These are phyloP conservation scores for Phallus indusiatus DNA, from an alignment of 768 basidiomycete species.

Conservation along the genomic window DNA sequence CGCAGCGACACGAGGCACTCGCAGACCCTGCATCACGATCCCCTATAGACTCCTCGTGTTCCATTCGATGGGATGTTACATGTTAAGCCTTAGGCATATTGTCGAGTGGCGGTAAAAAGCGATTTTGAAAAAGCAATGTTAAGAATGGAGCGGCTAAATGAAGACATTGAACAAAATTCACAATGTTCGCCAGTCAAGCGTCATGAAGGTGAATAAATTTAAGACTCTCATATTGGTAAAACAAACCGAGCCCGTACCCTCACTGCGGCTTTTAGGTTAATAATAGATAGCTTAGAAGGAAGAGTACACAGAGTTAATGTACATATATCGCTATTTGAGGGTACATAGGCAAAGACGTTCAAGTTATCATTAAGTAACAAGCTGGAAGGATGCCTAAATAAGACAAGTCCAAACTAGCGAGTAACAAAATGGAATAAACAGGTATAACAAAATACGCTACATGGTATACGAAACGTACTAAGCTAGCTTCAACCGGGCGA, in stretches of 20 bases:
- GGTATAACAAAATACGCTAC: neutral
- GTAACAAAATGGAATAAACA: neutral
- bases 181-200: neutral
- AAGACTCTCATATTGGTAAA: too few relatives aligned
- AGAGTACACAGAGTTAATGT: too few relatives aligned
- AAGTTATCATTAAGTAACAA: neutral
- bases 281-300: too few relatives aligned
- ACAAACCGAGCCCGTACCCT: too few relatives aligned
- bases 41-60: neutral
- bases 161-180: neutral
- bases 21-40: neutral
- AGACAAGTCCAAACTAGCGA: neutral
- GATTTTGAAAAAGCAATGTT: constrained; percentile 8
- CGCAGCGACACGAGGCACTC: neutral
- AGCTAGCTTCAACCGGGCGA: constrained; percentile 16
- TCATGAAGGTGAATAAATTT: neutral
- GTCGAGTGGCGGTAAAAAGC: neutral
- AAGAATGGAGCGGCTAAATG: constrained; percentile 1
- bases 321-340: too few relatives aligned
- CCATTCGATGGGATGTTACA: neutral
- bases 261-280: too few relatives aligned
- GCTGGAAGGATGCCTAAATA: neutral
- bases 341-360: too few relatives aligned
- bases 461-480: neutral
- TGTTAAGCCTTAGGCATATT: neutral